Evolutionary conservation across 2,329 filamentous ascomycete genomes (phyloP), one percentile per base, ranked within the genome.

Genomic region (Cytospora schulzeri): DNA sequence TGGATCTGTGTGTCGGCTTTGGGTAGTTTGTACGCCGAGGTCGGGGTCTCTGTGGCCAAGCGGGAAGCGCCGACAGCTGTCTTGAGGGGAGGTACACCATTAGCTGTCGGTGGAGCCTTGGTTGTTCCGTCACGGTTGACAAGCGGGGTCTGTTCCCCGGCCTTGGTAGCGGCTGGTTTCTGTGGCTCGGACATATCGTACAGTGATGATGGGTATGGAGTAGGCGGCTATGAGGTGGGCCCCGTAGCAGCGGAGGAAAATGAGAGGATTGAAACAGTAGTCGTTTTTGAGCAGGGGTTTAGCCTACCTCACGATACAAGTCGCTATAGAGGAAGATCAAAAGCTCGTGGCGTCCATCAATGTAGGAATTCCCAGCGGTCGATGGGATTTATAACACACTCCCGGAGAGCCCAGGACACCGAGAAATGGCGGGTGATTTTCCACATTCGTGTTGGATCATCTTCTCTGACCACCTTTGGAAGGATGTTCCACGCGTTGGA

Each of bases 1-100:
- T 74, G 71, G 24, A 74, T 66, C 58, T 70, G 69, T 8, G 71
- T 74, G 63, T 71, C 70, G 31, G 73, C 69, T 50, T 74, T 76
- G 26, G 68, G 59, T 57, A 68, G 57, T 6, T 17, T 41, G 26
- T 48, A 48, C 11, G 45, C 45, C 6, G 45, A 48, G 8, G n/a
- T 24, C 11, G 55, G 55, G 50, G 58, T 63, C 17, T 58, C 56
- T 48, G 45, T 24, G n/a, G 45, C 45, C 45, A 48, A 24, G 45
- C 45, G n/a, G 5, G 45, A 48, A 0, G 45, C n/a, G 12, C n/a
- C 45, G n/a, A 48, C n/a, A 4, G n/a, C 12, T 24, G 45, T 48
- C 45, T 48, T 48, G 11, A 22, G n/a, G n/a, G 45, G 45, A 48
- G 45, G n/a, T 12, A 22, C n/a, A 48, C 45, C 45, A n/a, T 48